Conservation (phyloP, 345 rosid species). For the Populus deltoides region DNA sequence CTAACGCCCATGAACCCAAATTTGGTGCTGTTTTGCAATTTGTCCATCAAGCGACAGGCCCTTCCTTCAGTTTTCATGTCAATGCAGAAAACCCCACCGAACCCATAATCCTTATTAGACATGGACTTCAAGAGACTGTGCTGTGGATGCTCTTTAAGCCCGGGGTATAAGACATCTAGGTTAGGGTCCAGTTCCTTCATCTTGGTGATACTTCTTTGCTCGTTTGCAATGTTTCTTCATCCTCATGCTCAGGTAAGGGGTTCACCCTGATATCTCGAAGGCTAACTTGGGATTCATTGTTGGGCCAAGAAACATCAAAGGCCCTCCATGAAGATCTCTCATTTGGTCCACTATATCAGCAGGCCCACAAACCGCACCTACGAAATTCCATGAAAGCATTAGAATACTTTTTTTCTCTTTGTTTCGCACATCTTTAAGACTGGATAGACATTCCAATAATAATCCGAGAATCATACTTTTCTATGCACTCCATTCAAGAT, state of each 20-base stretch:
- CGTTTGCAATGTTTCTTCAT: constrained; percentile 84
- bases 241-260: constrained; percentile 80
- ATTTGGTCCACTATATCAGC: constrained; percentile 74
- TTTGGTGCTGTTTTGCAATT: constrained; percentile 64
- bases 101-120: constrained; percentile 71
- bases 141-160: constrained; percentile 77
- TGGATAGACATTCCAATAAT: background rate
- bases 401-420: background rate
- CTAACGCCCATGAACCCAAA: constrained; percentile 97
- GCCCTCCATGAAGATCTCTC: constrained; percentile 94
- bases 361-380: constrained; percentile 92
- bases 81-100: constrained; percentile 69
- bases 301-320: constrained; percentile 86
- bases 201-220: constrained; percentile 56
- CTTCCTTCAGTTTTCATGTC: constrained; percentile 88
- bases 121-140: constrained; percentile 58
- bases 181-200: constrained; percentile 76
- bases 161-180: constrained; percentile 76
- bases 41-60: constrained; percentile 73
- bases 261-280: constrained; percentile 73
- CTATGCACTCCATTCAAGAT: background rate
- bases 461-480: background rate
- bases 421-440: background rate
- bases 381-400: background rate
- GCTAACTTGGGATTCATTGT: constrained; percentile 98